A percentile compares a stretch with the other conserved stretches of the same genome.
These are phyloP conservation scores for Ophiostoma quercus DNA, from an alignment of 2,329 filamentous ascomycete species.

Conservation along the genomic window DNA sequence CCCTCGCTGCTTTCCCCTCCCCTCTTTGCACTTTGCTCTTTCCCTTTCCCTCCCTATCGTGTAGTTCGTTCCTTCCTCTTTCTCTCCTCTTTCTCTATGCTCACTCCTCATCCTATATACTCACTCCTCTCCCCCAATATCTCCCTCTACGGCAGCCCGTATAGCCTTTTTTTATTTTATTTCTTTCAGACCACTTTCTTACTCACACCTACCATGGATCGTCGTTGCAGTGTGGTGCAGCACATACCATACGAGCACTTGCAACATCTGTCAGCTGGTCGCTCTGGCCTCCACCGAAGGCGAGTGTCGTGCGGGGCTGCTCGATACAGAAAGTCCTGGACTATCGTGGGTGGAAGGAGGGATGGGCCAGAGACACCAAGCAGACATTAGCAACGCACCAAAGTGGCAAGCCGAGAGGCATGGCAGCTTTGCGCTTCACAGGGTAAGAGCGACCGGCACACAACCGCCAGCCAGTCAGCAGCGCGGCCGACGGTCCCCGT, in stretches of 20 bases:
- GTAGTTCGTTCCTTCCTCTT: slow-evolving; percentile 7
- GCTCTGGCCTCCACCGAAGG: slow-evolving; percentile 11
- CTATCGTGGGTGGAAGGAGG: slow-evolving; percentile 9
- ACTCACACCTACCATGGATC: slow-evolving; percentile 8
- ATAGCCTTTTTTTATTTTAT: too few relatives aligned
- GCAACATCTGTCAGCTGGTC: slow-evolving; percentile 2
- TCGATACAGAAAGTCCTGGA: slow-evolving; percentile 18
- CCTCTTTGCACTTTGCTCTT: not conserved
- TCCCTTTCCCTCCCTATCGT: slow-evolving; percentile 1
- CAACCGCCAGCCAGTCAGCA: not conserved
- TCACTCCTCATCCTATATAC: slow-evolving; percentile 2
- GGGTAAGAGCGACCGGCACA: slow-evolving; percentile 9
- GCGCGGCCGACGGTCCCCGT: not conserved
- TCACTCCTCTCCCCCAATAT: not conserved
- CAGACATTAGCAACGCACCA: not conserved
- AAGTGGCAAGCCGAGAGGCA: not conserved
- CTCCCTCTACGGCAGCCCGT: not conserved
- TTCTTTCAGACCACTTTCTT: not conserved
- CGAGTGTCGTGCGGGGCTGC: slow-evolving; percentile 22
- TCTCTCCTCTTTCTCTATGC: slow-evolving; percentile 10
- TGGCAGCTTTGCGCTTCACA: not conserved
- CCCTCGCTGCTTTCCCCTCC: not conserved
- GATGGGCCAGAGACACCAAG: not conserved
- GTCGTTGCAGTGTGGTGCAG: slow-evolving; percentile 9
- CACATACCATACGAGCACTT: slow-evolving; percentile 13